Percentiles rank a stretch among this genome's conserved stretches.
phyloP scores from a whole-genome alignment of 2,329 filamentous ascomycete species.

The Penicillium sumatraense region DNA sequence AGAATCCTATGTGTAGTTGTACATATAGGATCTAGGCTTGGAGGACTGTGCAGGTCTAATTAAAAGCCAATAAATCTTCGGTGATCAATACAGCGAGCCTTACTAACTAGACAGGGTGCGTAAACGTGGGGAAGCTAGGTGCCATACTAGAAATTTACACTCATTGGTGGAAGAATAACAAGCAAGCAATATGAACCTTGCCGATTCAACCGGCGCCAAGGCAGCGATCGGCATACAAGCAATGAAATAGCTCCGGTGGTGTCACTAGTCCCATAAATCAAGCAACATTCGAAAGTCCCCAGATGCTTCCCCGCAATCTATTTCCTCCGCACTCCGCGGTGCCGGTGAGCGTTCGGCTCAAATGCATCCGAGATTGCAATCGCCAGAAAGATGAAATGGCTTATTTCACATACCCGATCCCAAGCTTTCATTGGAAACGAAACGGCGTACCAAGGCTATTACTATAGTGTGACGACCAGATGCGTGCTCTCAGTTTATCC shows the following conservation, averaged over 20 bases:
- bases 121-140: not conserved
- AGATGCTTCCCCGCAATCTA: conserved; percentile 12
- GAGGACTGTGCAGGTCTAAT: not conserved
- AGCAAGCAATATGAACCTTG: not conserved
- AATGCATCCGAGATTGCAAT: conserved; percentile 10
- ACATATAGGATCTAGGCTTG: conserved; percentile 7
- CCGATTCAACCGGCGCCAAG: conserved; percentile 1
- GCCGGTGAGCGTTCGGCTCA: conserved; percentile 4
- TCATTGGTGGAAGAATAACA: conserved; percentile 22
- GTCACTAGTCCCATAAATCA: not conserved
- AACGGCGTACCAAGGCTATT: not conserved
- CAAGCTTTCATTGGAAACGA: not conserved
- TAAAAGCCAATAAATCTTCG: conserved; percentile 5
- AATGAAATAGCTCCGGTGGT: conserved; percentile 6
- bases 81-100: conserved; percentile 15
- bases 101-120: not conserved
- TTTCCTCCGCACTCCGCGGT: conserved; percentile 5
- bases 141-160: not conserved
- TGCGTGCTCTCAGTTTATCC: not conserved
- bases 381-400: not conserved
- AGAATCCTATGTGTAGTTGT: not conserved
- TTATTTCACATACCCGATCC: too few species aligned
- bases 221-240: conserved; percentile 20
- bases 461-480: not conserved
- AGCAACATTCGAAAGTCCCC: too few species aligned